These are phyloP conservation scores for Maudiozyma barnettii DNA, from an alignment of 805 yeast species.

Conservation along the genomic window DNA sequence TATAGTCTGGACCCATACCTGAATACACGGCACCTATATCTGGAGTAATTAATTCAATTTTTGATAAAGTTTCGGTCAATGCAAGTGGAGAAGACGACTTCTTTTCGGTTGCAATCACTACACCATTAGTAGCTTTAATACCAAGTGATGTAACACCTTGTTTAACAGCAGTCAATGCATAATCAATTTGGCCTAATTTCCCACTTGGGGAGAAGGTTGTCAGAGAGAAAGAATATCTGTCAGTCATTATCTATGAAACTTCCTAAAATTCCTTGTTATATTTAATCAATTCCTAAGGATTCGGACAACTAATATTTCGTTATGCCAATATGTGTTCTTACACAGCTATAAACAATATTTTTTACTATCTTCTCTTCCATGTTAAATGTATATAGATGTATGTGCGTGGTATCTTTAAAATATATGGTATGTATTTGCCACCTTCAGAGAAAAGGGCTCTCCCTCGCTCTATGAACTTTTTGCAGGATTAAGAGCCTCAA, in stretches of 20 bases:
- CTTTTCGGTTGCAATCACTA: conserved; percentile 93
- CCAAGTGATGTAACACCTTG: conserved; percentile 97
- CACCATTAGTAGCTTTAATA: conserved; percentile 89
- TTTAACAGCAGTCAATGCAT: conserved; percentile 93
- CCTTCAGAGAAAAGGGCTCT: not conserved
- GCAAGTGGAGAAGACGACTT: conserved; percentile 73
- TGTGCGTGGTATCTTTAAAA: too few species aligned
- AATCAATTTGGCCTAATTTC: conserved; percentile 93
- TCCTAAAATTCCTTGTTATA: not conserved
- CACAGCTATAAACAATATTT: too few species aligned
- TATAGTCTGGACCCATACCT: conserved; percentile 98
- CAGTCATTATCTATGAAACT: conserved; percentile 57
- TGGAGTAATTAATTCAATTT: conserved; percentile 80
- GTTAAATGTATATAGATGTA: too few species aligned
- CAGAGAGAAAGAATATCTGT: conserved; percentile 92
- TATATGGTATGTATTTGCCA: not conserved
- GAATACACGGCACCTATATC: conserved; percentile 94
- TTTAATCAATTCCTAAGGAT: not conserved
- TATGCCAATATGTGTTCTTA: too few species aligned
- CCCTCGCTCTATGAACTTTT: not conserved
- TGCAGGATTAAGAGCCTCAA: too few species aligned
- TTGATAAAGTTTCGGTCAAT: conserved; percentile 62
- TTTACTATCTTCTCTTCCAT: too few species aligned
- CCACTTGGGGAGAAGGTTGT: conserved; percentile 99
- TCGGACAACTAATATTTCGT: too few species aligned